Base-by-base conservation (phyloP, 1,284 basidiomycete genomes). In the Naganishia sp. region DNA sequence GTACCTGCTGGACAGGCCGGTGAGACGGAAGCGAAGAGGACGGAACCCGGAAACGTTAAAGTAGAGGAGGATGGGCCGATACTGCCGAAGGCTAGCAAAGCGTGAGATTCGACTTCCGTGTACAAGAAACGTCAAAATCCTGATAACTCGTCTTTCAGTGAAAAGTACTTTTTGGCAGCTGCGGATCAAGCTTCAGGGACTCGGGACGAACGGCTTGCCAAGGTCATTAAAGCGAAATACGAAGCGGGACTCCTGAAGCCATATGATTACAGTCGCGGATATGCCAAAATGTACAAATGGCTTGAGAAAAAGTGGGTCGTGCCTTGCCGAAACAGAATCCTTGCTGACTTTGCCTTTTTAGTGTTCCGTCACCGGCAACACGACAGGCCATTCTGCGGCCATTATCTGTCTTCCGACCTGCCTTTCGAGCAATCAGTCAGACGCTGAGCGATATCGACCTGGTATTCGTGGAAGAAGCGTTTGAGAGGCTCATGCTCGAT, bases 381-480 rank as follows among this genome's bases (percentile, higher is more conserved):
- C 66, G 63, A 3, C 68, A 69, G 55, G 65, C 68, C 28, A 69
- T 69, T 31, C 77, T 94, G 21, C 90, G 92, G 69, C 92, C 91
- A 0, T 81, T 98, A 5, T 91, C 90, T 3, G 90, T 95, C 21
- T 86, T 98, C 69, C 84, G 94, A 55, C 95, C 95, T 0, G 94
- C 95, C 71, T 97, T 98, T 79, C 84, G 93, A 73, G 90, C 90
- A 9, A 89, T 96, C 64, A 93, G 95, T 0, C 90, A 93, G 75
- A 89, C 88, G 18, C 81, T 98, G 64, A 88, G 89, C 66, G 92
- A 97, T 78, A 87, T 97, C 85, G 95, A 99, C 77, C 84, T 97
- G n/a, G 90, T 98, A 18, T 96, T 96, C 77, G 93, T 96, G 72
- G 94, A 96, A 79, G 95, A 98, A 81, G 94, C 92, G 0, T 98